Evolutionary conservation across 2,329 filamentous ascomycete species (phyloP).

Genomic region (Xylariales sp.): DNA sequence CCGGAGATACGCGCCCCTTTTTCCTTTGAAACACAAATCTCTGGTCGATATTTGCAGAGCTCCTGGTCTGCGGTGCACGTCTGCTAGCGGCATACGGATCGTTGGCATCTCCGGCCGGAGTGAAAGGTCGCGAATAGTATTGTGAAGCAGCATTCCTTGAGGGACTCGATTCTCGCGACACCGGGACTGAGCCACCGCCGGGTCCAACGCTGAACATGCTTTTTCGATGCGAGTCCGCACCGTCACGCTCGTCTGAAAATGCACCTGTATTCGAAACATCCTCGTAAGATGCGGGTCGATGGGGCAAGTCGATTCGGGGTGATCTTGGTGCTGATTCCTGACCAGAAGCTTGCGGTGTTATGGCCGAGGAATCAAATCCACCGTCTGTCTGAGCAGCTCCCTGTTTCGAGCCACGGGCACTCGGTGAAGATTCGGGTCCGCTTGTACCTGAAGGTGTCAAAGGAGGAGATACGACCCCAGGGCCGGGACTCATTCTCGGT

Average conservation of each 20-base stretch:
- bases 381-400: slow-evolving; percentile 19
- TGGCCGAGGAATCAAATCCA: slow-evolving; percentile 36
- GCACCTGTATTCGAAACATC: slow-evolving; percentile 36
- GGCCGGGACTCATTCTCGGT: slow-evolving; percentile 62
- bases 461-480: slow-evolving; percentile 79
- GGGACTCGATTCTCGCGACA: slow-evolving; percentile 60
- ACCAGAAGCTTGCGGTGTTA: slow-evolving; percentile 66
- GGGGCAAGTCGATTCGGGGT: slow-evolving; percentile 34
- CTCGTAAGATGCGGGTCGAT: slow-evolving; percentile 40
- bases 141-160: slow-evolving; percentile 58
- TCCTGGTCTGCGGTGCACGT: slow-evolving; percentile 63
- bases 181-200: slow-evolving; percentile 46
- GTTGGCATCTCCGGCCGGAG: slow-evolving; percentile 72
- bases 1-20: slow-evolving; percentile 60
- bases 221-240: slow-evolving; percentile 39
- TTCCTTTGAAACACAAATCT: slow-evolving; percentile 79
- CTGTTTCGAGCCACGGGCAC: slow-evolving; percentile 18
- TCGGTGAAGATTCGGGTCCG: slow-evolving; percentile 30
- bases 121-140: slow-evolving; percentile 69
- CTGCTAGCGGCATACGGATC: slow-evolving; percentile 85
- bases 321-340: slow-evolving; percentile 43
- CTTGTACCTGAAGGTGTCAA: slow-evolving; percentile 78
- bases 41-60: slow-evolving; percentile 63
- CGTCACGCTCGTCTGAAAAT: slow-evolving; percentile 29
- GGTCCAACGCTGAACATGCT: slow-evolving; percentile 50